These are phyloP conservation scores for Leucaena leucocephala DNA, from an alignment of 306 rosid species.

Conservation along the genomic window DNA sequence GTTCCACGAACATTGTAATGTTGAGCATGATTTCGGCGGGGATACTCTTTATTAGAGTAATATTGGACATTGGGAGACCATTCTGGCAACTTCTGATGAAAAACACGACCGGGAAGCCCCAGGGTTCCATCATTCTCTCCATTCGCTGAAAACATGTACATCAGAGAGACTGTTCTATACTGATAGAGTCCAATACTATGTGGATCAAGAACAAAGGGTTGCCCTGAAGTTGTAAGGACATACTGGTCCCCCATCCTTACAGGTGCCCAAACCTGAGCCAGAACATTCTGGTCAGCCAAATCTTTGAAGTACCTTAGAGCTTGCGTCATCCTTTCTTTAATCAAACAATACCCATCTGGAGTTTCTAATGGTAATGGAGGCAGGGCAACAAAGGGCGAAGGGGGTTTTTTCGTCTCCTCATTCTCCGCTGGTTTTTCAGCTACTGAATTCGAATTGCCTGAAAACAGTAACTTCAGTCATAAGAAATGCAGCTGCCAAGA, in stretches of 20 bases:
- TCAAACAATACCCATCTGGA: conserved; percentile 54
- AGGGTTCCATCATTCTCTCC: conserved; percentile 58
- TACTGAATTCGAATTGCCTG: conserved; percentile 55
- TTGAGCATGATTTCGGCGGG: conserved; percentile 73
- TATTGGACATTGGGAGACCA: conserved; percentile 97
- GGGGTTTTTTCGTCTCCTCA: conserved; percentile 36
- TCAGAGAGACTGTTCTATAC: conserved; percentile 67
- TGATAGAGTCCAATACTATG: conserved; percentile 73
- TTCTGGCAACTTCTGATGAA: conserved; percentile 72
- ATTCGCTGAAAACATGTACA: conserved; percentile 67
- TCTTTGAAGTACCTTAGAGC: conserved; percentile 80
- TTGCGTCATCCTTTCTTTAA: conserved; percentile 85
- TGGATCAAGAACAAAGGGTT: conserved; percentile 80
- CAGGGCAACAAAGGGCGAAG: conserved; percentile 47
- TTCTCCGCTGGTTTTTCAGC: conserved; percentile 50
- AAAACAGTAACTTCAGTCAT: conserved; percentile 43
- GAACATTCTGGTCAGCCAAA: conserved; percentile 65
- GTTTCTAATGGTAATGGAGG: conserved; percentile 49
- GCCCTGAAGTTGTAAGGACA: conserved; percentile 83
- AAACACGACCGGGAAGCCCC: conserved; percentile 96
- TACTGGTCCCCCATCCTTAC: conserved; percentile 55
- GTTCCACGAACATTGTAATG: conserved; percentile 81
- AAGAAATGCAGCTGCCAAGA: conserved; percentile 35
- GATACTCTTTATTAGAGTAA: conserved; percentile 75
- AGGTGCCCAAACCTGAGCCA: conserved; percentile 95